Percentiles rank a stretch among this genome's conserved stretches.
Evolutionary conservation across 192 early-diverging fungal species (phyloP).

Genomic region (Powellomyces hirtus): DNA sequence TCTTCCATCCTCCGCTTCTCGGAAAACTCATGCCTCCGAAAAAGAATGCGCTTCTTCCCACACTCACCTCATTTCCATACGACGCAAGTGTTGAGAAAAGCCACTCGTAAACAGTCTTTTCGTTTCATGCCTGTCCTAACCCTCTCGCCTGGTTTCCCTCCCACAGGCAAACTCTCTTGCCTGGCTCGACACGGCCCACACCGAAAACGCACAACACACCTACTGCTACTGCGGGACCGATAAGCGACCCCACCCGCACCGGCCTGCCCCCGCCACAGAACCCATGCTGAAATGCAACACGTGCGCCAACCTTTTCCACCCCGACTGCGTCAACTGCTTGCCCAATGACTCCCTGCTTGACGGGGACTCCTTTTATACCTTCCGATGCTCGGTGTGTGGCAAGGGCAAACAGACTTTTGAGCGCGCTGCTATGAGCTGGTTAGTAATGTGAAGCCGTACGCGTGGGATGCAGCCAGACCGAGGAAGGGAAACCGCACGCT

Average conservation of each 20-base stretch:
- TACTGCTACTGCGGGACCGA: constrained; percentile 83
- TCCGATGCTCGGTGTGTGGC: constrained; percentile 73
- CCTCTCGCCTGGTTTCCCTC: background rate
- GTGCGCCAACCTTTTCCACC: constrained; percentile 74
- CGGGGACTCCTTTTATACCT: constrained; percentile 75
- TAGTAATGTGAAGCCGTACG: background rate
- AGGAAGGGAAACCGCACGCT: no score
- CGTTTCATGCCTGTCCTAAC: background rate
- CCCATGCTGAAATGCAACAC: constrained; percentile 65
- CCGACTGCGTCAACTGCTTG: constrained; percentile 60
- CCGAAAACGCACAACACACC: constrained; percentile 58
- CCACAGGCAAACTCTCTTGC: background rate
- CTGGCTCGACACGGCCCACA: constrained; percentile 32
- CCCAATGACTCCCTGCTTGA: constrained; percentile 39
- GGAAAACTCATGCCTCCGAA: no score
- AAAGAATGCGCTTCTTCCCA: no score
- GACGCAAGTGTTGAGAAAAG: background rate
- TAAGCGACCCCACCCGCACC: constrained; percentile 40
- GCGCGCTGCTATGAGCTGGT: constrained; percentile 71
- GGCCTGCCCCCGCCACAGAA: constrained; percentile 45
- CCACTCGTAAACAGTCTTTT: background rate
- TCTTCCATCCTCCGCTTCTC: no score
- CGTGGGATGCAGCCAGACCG: background rate
- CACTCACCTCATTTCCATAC: background rate
- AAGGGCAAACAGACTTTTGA: constrained; percentile 60